Percentiles rank a stretch among this genome's conserved stretches.
These are phyloP conservation scores for Capsella bursapastoris DNA, from an alignment of 345 rosid species.

Conservation along the genomic window DNA sequence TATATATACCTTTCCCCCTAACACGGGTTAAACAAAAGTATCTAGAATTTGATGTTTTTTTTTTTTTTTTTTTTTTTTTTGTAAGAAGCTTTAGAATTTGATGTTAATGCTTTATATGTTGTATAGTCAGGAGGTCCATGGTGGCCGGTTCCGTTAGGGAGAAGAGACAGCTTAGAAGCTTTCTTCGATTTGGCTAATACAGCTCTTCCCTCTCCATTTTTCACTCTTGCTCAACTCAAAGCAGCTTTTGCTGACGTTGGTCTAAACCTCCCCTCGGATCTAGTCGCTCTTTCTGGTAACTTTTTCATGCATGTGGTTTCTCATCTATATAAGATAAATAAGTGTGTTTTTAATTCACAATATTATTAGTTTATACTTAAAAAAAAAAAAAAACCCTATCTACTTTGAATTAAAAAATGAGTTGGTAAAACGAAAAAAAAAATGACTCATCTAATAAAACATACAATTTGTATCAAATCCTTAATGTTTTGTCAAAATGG, in stretches of 20 bases:
- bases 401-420: background rate
- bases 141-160: conserved; percentile 46
- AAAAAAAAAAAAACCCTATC: too few relatives aligned
- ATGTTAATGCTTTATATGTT: background rate
- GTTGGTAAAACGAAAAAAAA: background rate
- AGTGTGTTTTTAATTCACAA: background rate
- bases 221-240: conserved; percentile 34
- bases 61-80: too few relatives aligned
- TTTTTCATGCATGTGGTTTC: background rate
- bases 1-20: too few relatives aligned
- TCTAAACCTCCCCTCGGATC: conserved; percentile 36
- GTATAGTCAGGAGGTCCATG: conserved; percentile 49
- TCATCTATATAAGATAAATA: background rate
- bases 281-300: conserved; percentile 54
- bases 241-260: conserved; percentile 35
- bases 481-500: conserved; percentile 14
- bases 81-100: background rate
- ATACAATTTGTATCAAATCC: background rate
- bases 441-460: background rate
- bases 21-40: too few relatives aligned
- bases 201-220: conserved; percentile 43
- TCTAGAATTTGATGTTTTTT: too few relatives aligned
- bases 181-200: conserved; percentile 40
- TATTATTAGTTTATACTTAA: background rate
- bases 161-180: conserved; percentile 47